phyloP scores from a whole-genome alignment of 345 rosid genomes.

The Leavenworthia alabamica region DNA sequence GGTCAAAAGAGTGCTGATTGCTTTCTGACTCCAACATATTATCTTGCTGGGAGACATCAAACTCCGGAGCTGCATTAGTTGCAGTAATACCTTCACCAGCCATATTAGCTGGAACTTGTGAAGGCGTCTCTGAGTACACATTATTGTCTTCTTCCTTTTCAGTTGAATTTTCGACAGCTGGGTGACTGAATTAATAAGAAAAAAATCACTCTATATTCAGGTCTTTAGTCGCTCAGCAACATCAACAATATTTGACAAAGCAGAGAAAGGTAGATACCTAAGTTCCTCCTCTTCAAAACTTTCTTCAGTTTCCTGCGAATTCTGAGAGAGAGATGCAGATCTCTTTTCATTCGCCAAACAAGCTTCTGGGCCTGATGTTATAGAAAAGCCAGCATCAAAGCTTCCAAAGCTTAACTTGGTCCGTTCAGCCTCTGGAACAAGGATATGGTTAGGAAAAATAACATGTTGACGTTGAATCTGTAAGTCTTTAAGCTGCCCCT shows the following conservation, averaged over 20 bases:
- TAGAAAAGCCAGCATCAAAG: constrained; percentile 72
- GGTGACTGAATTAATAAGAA: constrained; percentile 38
- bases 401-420: constrained; percentile 91
- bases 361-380: constrained; percentile 32
- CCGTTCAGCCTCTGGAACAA: constrained; percentile 90
- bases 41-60: constrained; percentile 57
- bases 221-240: neutral
- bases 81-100: constrained; percentile 50
- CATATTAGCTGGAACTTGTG: constrained; percentile 45
- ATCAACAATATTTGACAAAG: constrained; percentile 4
- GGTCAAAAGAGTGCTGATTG: constrained; percentile 51
- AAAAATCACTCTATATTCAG: neutral
- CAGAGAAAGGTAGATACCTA: constrained; percentile 37
- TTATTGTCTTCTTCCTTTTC: constrained; percentile 49
- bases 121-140: constrained; percentile 42
- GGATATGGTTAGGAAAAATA: constrained; percentile 84
- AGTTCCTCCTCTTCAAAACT: constrained; percentile 43
- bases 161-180: constrained; percentile 28
- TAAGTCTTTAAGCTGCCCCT: constrained; percentile 64
- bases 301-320: constrained; percentile 54
- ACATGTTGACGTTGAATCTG: constrained; percentile 81
- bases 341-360: constrained; percentile 59
- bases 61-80: constrained; percentile 42
- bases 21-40: constrained; percentile 41
- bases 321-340: constrained; percentile 55